These are phyloP conservation scores for Dacryopinax spathularia DNA, from an alignment of 768 basidiomycete genomes.

Conservation along the genomic window DNA sequence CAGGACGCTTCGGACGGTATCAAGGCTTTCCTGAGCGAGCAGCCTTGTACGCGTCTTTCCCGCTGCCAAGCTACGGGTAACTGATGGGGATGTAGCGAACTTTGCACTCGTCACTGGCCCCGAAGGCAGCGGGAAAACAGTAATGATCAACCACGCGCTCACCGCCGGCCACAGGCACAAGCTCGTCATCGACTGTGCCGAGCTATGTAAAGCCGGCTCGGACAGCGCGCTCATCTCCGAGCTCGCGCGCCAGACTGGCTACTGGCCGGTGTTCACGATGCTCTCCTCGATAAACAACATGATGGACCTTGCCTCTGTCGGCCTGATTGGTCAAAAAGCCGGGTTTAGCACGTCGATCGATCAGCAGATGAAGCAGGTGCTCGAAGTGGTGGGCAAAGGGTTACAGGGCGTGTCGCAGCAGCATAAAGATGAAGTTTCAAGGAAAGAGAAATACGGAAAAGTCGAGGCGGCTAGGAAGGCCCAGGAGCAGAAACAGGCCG, in stretches of 20 bases:
- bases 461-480: constrained; percentile 26
- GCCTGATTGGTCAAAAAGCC: constrained; percentile 93
- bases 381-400: constrained; percentile 60
- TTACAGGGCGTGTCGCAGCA: constrained; percentile 43
- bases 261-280: constrained; percentile 79
- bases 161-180: constrained; percentile 34
- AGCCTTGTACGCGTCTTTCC: constrained; percentile 34
- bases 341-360: constrained; percentile 66
- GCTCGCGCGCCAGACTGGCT: constrained; percentile 73
- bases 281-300: constrained; percentile 65
- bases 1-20: neutral
- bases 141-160: constrained; percentile 41
- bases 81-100: constrained; percentile 33
- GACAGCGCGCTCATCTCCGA: constrained; percentile 53
- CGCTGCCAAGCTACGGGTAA: constrained; percentile 54
- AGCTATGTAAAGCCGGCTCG: constrained; percentile 52
- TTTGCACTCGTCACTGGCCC: constrained; percentile 70
- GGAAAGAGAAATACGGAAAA: constrained; percentile 27
- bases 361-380: constrained; percentile 72
- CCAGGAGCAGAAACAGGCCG: constrained; percentile 25
- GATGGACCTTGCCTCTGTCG: constrained; percentile 82
- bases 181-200: constrained; percentile 71
- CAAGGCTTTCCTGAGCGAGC: constrained; percentile 14
- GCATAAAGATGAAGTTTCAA: constrained; percentile 31
- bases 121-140: constrained; percentile 65